These are phyloP conservation scores for Gomphus bonarii DNA, from an alignment of 1,284 basidiomycete genomes.

Conservation along the genomic window DNA sequence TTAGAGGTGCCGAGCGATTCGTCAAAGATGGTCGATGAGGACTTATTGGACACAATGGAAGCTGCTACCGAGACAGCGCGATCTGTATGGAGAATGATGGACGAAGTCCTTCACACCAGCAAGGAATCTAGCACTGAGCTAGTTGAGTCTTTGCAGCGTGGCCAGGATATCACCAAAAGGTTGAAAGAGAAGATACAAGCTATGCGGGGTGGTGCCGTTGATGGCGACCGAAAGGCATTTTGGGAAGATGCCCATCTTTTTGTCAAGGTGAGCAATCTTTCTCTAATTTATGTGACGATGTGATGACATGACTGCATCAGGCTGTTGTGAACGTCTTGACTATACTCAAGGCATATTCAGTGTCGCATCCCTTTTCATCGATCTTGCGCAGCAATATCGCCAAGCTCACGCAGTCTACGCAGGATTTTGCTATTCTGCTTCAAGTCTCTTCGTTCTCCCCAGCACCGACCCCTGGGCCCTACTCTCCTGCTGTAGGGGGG, in stretches of 20 bases:
- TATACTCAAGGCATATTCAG: slow-evolving; percentile 47
- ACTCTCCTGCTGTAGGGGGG: slow-evolving; percentile 36
- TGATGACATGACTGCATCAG: neutral
- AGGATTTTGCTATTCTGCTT: slow-evolving; percentile 68
- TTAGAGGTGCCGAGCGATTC: slow-evolving; percentile 38
- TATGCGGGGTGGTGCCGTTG: slow-evolving; percentile 37
- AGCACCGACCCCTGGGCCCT: slow-evolving; percentile 40
- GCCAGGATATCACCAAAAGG: slow-evolving; percentile 45
- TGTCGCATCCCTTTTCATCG: slow-evolving; percentile 42
- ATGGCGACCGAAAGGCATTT: slow-evolving; percentile 40
- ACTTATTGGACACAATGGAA: slow-evolving; percentile 59
- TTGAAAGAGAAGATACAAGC: slow-evolving; percentile 42
- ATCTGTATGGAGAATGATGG: slow-evolving; percentile 61
- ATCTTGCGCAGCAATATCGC: slow-evolving; percentile 56
- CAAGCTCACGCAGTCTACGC: slow-evolving; percentile 63
- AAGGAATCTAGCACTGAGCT: slow-evolving; percentile 32
- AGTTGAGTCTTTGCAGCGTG: slow-evolving; percentile 40
- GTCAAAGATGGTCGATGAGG: slow-evolving; percentile 53
- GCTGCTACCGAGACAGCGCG: slow-evolving; percentile 61
- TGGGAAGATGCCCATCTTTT: slow-evolving; percentile 65
- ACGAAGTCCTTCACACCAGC: slow-evolving; percentile 42
- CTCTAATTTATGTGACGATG: neutral
- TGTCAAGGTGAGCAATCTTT: slow-evolving; percentile 31
- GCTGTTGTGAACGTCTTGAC: slow-evolving; percentile 8
- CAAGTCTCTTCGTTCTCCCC: slow-evolving; percentile 72